These are phyloP conservation scores for Gynostemma pentaphyllum DNA, from an alignment of 306 rosid species.

Conservation along the genomic window DNA sequence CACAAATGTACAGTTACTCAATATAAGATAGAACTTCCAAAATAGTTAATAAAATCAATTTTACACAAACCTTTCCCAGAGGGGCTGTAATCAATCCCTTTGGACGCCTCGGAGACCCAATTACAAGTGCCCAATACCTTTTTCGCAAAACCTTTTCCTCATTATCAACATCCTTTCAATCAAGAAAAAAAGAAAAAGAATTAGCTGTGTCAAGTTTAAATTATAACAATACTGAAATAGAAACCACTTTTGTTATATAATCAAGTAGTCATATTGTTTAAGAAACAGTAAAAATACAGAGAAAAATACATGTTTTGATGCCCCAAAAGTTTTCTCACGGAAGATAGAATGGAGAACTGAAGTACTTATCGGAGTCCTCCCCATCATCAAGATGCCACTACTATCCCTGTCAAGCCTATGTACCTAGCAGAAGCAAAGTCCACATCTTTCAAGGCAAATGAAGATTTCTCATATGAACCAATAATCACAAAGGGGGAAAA, in stretches of 20 bases:
- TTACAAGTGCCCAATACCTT: constrained; percentile 79
- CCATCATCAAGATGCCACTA: constrained; percentile 85
- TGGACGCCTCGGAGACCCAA: constrained; percentile 69
- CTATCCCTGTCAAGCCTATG: constrained; percentile 88
- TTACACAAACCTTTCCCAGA: constrained; percentile 59
- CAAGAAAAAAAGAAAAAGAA: constrained; percentile 12
- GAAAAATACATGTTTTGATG: constrained; percentile 44
- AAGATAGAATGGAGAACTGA: constrained; percentile 70
- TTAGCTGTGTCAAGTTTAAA: constrained; percentile 1
- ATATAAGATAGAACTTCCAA: not conserved
- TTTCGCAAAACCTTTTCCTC: constrained; percentile 47
- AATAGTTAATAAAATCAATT: not conserved
- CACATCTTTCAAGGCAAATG: not conserved
- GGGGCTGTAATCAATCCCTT: constrained; percentile 64
- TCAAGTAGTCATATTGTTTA: not conserved
- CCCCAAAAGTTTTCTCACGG: constrained; percentile 66
- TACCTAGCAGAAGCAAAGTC: constrained; percentile 32
- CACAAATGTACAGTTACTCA: not conserved
- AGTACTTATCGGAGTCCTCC: constrained; percentile 69
- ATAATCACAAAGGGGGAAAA: not conserved
- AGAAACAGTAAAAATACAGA: not conserved
- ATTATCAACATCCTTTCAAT: constrained; percentile 20
- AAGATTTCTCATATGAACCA: not conserved
- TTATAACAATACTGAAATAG: not conserved
- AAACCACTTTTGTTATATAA: not conserved